Base-by-base conservation (phyloP, 768 basidiomycete species). In the Xerocomellus intermedius region DNA sequence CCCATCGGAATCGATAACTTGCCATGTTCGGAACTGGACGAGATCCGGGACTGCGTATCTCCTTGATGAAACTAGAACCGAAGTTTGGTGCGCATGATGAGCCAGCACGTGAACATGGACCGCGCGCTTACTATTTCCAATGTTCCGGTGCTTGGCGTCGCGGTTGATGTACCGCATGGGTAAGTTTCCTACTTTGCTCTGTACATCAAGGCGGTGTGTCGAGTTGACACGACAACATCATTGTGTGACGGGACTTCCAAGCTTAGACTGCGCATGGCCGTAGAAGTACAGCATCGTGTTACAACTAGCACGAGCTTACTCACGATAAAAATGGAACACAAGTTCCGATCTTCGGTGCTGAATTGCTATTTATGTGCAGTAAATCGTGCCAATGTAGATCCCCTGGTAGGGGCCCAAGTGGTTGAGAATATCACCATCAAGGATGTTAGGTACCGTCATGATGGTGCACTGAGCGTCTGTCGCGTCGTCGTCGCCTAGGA, bases 361-460 rank as follows among this genome's bases (percentile, higher is more conserved):
- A 36, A 32, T 35, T 53, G 24, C 39, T 41, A 44, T 50, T 66
- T 53, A 69, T n/a, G 69, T 71, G 64, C 62, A 71, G 36, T 44
- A 78, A 26, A 77, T 69, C 5, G 80, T 81, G 41, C 85, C 84
- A 38, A 86, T 79, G 52, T 62, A 73, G 48, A 84, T 78, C 21
- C 82, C 83, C 52, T 84, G 67, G 57, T 78, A 80, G 9, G 79
- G 75, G 57, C 86, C 85, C 45, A 82, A 64, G 67, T 89, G 87
- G 62, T 88, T 63, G 7, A 78, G 48, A 42, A 82, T 72, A 51
- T 83, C 66, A 24, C 81, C 77, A 4, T 63, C 72, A 10, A 82
- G 61, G 49, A 88, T 66, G 59, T 77, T 81, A 1, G 83, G 82
- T 12, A 86, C 85, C 5, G 77, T 74, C 37, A 64, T 61, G 50